Percentiles rank a stretch among this genome's conserved stretches.
Conservation (phyloP, 2,329 filamentous ascomycete genomes). For the Chaetomium strumarium region DNA sequence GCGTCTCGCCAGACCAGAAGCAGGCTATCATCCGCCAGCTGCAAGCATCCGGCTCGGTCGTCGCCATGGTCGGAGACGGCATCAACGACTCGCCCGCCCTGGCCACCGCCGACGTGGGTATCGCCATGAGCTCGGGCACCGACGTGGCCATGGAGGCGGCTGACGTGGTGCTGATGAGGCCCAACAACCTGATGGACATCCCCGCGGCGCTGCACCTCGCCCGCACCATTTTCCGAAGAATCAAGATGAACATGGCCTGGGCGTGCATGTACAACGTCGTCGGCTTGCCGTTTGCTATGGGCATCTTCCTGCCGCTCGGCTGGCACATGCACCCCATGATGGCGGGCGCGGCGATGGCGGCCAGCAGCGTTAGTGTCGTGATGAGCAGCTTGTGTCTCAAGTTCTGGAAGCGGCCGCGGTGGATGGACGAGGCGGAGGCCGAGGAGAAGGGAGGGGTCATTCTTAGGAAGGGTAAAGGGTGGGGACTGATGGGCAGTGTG, state of each 20-base stretch:
- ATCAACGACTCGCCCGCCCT: slow-evolving; percentile 98
- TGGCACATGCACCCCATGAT: slow-evolving; percentile 88
- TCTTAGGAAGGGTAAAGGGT: slow-evolving; percentile 36
- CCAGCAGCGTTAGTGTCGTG: slow-evolving; percentile 84
- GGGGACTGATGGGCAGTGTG: slow-evolving; percentile 35
- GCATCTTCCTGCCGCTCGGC: slow-evolving; percentile 85
- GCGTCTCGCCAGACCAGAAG: slow-evolving; percentile 88
- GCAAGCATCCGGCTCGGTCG: slow-evolving; percentile 61
- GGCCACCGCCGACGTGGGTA: slow-evolving; percentile 86
- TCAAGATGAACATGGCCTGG: slow-evolving; percentile 90
- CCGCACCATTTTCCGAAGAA: slow-evolving; percentile 79
- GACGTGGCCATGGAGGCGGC: slow-evolving; percentile 98
- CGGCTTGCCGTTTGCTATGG: slow-evolving; percentile 94
- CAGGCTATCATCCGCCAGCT: slow-evolving; percentile 75
- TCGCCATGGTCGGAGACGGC: slow-evolving; percentile 96
- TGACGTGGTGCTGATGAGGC: slow-evolving; percentile 91
- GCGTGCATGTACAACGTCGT: slow-evolving; percentile 89
- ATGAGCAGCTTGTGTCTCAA: slow-evolving; percentile 76
- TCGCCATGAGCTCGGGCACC: slow-evolving; percentile 86
- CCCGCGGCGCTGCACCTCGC: slow-evolving; percentile 78
- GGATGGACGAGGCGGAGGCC: slow-evolving; percentile 68
- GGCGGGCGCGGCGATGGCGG: slow-evolving; percentile 89
- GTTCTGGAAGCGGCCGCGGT: slow-evolving; percentile 75
- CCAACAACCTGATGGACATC: slow-evolving; percentile 88
- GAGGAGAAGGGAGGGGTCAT: slow-evolving; percentile 52